Percentiles rank a stretch among this genome's conserved stretches.
Conservation (phyloP, 306 rosid species). For the Sechiopsis laciniata region DNA sequence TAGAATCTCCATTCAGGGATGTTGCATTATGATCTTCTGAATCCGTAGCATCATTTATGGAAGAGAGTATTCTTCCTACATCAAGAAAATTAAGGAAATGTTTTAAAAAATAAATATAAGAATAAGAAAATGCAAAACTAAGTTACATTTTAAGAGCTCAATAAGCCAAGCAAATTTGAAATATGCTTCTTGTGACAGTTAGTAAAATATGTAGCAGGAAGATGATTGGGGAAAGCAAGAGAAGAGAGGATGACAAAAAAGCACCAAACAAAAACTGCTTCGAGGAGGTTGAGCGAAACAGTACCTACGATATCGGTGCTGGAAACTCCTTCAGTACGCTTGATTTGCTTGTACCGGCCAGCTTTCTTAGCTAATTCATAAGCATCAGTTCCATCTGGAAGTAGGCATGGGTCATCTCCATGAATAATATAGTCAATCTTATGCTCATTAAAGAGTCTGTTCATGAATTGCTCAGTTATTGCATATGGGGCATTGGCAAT, state of each 20-base stretch:
- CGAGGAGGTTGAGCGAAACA: constrained; percentile 27
- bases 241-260: background rate
- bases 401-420: constrained; percentile 99
- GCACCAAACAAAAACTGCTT: constrained; percentile 7
- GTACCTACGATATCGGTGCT: constrained; percentile 99
- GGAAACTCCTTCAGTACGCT: constrained; percentile 98
- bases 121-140: constrained; percentile 6
- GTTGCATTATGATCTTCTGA: constrained; percentile 35
- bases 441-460: constrained; percentile 84
- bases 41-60: constrained; percentile 33
- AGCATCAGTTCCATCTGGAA: constrained; percentile 99
- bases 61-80: constrained; percentile 86
- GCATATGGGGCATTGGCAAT: constrained; percentile 93
- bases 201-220: background rate
- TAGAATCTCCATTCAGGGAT: constrained; percentile 35
- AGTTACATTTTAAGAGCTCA: background rate
- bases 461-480: constrained; percentile 83
- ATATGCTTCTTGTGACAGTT: constrained; percentile 1
- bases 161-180: constrained; percentile 8
- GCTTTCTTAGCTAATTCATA: constrained; percentile 91
- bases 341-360: constrained; percentile 97
- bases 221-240: background rate
- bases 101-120: background rate
- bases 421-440: constrained; percentile 93
- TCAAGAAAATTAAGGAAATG: constrained; percentile 14